Evolutionary conservation across 2,329 filamentous ascomycete species (phyloP).

Genomic region (Colletotrichum acutatum): DNA sequence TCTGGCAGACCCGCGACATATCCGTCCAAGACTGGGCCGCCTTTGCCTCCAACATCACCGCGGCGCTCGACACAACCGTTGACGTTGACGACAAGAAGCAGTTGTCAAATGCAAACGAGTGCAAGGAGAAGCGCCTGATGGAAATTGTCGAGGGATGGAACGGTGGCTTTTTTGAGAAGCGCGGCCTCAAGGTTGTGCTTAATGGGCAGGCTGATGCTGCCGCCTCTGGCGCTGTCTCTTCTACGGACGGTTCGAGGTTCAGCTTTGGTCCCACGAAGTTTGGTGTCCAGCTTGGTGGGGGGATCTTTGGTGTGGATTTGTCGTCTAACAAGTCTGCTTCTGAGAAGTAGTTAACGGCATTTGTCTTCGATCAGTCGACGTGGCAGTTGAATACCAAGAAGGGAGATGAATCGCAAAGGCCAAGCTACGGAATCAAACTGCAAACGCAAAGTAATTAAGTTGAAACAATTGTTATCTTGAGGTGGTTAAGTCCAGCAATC

Average conservation of each 20-base stretch:
- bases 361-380: not conserved
- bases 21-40: not conserved
- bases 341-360: not conserved
- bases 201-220: not conserved
- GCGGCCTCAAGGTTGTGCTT: not conserved
- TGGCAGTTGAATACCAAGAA: not conserved
- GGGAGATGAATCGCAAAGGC: no score
- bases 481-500: no score
- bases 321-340: not conserved
- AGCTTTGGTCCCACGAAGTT: not conserved
- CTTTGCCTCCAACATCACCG: not conserved
- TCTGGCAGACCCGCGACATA: not conserved
- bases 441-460: no score
- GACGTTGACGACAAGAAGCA: not conserved
- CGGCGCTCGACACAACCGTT: not conserved
- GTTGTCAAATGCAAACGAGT: not conserved
- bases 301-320: not conserved
- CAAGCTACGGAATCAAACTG: no score
- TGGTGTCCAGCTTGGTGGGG: not conserved
- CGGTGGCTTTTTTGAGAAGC: not conserved
- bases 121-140: not conserved
- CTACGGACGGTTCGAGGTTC: not conserved
- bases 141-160: not conserved
- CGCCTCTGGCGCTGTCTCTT: not conserved
- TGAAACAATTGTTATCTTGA: no score